Evolutionary conservation across 139 green algal species (phyloP).

Genomic region (Nannochloris sp.): DNA sequence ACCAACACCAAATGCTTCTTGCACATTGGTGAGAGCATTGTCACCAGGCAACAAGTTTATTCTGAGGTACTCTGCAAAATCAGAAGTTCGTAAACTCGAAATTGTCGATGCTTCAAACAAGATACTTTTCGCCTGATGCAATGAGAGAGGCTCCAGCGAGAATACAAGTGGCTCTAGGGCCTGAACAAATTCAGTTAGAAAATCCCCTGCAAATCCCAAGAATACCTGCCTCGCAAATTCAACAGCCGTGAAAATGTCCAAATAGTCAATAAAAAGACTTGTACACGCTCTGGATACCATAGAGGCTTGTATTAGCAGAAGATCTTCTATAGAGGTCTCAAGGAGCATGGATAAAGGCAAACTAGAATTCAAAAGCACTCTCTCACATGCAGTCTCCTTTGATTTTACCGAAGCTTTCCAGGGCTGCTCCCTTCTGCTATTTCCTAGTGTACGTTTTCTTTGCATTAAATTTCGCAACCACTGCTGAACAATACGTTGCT

Average conservation of each 20-base stretch:
- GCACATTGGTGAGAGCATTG: neutral
- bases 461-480: too few relatives aligned
- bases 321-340: neutral
- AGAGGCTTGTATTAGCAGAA: neutral
- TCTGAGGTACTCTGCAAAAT: too few relatives aligned
- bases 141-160: neutral
- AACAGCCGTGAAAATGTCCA: neutral
- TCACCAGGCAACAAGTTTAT: neutral
- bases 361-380: neutral
- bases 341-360: neutral
- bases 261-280: neutral
- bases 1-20: neutral
- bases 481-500: too few relatives aligned
- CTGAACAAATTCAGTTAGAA: conserved; percentile 1
- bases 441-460: too few relatives aligned
- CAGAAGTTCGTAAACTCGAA: too few relatives aligned
- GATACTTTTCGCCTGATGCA: neutral
- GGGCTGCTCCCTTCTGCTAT: too few relatives aligned
- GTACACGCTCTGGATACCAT: neutral
- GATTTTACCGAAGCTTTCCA: too few relatives aligned
- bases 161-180: neutral
- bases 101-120: too few relatives aligned
- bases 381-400: too few relatives aligned
- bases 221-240: neutral
- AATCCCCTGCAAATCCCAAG: neutral